Evolutionary conservation across 768 basidiomycete species (phyloP).

Genomic region (Lactifluus echinatus): DNA sequence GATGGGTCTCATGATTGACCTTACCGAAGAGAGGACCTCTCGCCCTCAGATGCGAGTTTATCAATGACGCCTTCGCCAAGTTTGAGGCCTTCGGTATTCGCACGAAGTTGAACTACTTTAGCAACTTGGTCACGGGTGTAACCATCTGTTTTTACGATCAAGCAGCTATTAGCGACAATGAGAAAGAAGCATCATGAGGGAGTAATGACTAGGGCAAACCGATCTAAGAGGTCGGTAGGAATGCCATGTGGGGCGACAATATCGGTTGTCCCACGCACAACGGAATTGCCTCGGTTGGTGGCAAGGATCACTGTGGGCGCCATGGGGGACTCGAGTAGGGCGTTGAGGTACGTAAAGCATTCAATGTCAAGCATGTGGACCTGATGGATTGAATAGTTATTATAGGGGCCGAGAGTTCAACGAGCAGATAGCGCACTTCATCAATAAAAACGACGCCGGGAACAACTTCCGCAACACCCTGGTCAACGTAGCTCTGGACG

Average conservation of each 20-base stretch:
- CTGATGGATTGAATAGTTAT: conserved; percentile 31
- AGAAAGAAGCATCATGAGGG: neutral
- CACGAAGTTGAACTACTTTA: conserved; percentile 78
- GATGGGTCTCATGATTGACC: conserved; percentile 21
- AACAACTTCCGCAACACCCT: conserved; percentile 95
- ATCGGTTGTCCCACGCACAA: conserved; percentile 90
- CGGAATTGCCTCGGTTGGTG: conserved; percentile 87
- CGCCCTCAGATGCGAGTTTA: conserved; percentile 72
- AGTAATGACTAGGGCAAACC: conserved; percentile 39
- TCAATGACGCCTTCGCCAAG: conserved; percentile 72
- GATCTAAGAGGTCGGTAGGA: conserved; percentile 87
- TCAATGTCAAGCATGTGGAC: conserved; percentile 99
- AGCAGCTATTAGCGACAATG: conserved; percentile 47
- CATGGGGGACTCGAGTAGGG: conserved; percentile 91
- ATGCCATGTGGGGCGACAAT: conserved; percentile 89
- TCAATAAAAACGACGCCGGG: conserved; percentile 99
- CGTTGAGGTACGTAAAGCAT: conserved; percentile 97
- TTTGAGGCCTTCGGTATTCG: conserved; percentile 78
- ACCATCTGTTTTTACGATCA: conserved; percentile 89
- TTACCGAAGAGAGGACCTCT: conserved; percentile 71
- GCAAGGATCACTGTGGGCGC: conserved; percentile 97
- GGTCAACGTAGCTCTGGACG: conserved; percentile 94
- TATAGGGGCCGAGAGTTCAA: neutral
- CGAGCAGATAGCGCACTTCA: conserved; percentile 51
- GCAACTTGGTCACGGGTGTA: conserved; percentile 80